Percentiles rank a stretch among this genome's conserved stretches.
phyloP scores from a whole-genome alignment of 371 early-diverging fungal genomes.

The Fennellomyces sp. region DNA sequence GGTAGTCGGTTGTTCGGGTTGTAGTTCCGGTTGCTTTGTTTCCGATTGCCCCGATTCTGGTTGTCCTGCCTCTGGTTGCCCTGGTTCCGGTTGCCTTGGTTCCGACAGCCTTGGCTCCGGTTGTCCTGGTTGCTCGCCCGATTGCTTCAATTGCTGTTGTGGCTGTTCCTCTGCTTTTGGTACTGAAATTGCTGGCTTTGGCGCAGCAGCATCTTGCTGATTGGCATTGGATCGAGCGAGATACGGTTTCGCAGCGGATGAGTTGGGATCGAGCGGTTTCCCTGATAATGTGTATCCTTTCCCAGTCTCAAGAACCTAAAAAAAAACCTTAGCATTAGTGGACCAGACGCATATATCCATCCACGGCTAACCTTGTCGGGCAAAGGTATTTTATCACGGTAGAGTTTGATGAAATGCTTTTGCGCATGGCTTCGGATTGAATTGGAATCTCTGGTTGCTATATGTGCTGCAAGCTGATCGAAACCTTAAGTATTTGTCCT shows the following conservation, averaged over 20 bases:
- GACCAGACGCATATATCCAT: neutral
- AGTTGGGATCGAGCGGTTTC: constrained; percentile 83
- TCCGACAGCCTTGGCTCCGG: too few relatives aligned
- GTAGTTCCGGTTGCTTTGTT: too few relatives aligned
- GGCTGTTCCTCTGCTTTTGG: too few relatives aligned
- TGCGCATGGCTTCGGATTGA: constrained; percentile 90
- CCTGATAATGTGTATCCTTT: constrained; percentile 90
- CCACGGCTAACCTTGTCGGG: constrained; percentile 69
- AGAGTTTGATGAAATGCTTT: constrained; percentile 90
- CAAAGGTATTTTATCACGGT: constrained; percentile 76
- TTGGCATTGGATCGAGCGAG: constrained; percentile 32
- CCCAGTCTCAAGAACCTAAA: constrained; percentile 73
- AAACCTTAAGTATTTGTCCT: neutral
- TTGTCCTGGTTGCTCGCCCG: constrained; percentile 1
- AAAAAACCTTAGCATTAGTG: neutral
- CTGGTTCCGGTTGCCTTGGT: too few relatives aligned
- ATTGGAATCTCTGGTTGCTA: constrained; percentile 79
- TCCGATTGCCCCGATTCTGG: too few relatives aligned
- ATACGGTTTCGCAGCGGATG: constrained; percentile 84
- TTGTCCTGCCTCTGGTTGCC: too few relatives aligned
- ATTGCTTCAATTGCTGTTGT: too few relatives aligned
- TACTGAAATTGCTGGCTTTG: neutral
- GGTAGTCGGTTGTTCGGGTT: neutral
- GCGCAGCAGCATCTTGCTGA: neutral
- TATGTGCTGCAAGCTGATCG: constrained; percentile 65